These are phyloP conservation scores for Sisymbrium altissimum DNA, from an alignment of 345 rosid species.

Conservation along the genomic window DNA sequence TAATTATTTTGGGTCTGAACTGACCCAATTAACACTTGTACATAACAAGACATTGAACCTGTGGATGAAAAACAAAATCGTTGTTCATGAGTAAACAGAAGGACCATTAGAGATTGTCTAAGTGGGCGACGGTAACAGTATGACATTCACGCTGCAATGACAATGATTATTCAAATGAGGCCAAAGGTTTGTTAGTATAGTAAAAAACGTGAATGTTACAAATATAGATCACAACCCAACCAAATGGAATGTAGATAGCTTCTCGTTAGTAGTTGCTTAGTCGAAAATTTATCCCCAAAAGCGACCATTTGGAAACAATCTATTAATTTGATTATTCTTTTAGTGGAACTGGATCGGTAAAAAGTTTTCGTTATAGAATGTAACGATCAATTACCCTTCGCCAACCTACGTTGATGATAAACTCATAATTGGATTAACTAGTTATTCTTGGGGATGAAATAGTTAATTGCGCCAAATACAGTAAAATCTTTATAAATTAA, in stretches of 20 bases:
- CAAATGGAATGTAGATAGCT: not conserved
- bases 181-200: not conserved
- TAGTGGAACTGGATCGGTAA: not conserved
- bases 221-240: not conserved
- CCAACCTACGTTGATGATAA: not conserved
- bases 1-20: not conserved
- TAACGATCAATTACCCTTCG: not conserved
- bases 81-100: not conserved
- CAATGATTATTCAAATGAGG: not conserved
- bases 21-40: not conserved
- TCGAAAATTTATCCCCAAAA: not conserved
- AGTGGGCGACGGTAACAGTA: not conserved
- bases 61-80: not conserved
- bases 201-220: not conserved
- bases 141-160: not conserved
- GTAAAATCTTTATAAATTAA: too few relatives aligned
- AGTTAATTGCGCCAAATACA: too few relatives aligned
- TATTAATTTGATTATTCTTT: not conserved
- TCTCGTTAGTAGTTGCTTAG: not conserved
- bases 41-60: not conserved
- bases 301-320: not conserved
- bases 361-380: not conserved
- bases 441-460: too few relatives aligned
- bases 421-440: not conserved
- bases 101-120: not conserved